Evolutionary conservation across 2,329 filamentous ascomycete species (phyloP).

Genomic region (Hypomyces rosellus): DNA sequence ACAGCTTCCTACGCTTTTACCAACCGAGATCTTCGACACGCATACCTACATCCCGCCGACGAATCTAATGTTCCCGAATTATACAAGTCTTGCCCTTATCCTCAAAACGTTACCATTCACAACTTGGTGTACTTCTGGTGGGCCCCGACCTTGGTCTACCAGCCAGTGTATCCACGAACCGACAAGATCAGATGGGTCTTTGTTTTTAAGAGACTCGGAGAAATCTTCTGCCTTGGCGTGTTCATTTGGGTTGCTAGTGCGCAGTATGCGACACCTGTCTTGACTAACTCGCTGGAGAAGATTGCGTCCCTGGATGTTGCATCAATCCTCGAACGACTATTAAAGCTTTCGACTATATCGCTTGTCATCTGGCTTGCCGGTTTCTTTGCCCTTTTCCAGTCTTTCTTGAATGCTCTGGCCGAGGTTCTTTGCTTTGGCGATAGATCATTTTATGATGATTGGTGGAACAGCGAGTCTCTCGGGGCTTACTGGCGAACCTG

Average conservation of each 20-base stretch:
- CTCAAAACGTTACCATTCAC: conserved; percentile 77
- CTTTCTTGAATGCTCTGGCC: conserved; percentile 81
- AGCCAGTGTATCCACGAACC: conserved; percentile 90
- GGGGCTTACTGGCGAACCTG: conserved; percentile 91
- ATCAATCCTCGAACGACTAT: conserved; percentile 78
- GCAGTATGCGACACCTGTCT: conserved; percentile 86
- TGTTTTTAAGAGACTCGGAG: conserved; percentile 73
- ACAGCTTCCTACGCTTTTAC: conserved; percentile 94
- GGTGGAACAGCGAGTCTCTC: conserved; percentile 91
- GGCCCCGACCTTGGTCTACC: conserved; percentile 93
- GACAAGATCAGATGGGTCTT: conserved; percentile 79
- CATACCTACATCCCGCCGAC: conserved; percentile 69
- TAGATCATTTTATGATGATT: conserved; percentile 90
- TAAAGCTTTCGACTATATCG: conserved; percentile 94
- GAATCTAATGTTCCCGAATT: conserved; percentile 71
- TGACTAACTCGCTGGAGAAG: conserved; percentile 84
- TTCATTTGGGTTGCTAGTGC: conserved; percentile 95
- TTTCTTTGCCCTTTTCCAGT: conserved; percentile 96
- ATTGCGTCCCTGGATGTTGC: conserved; percentile 73
- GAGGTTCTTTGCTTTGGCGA: conserved; percentile 89
- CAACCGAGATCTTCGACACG: conserved; percentile 89
- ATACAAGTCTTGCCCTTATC: conserved; percentile 80
- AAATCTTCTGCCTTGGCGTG: conserved; percentile 70
- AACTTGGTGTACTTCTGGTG: conserved; percentile 97
- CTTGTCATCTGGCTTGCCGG: conserved; percentile 95